Evolutionary conservation across 2,329 filamentous ascomycete genomes (phyloP).

Genomic region (Domatiomyces catenatus): DNA sequence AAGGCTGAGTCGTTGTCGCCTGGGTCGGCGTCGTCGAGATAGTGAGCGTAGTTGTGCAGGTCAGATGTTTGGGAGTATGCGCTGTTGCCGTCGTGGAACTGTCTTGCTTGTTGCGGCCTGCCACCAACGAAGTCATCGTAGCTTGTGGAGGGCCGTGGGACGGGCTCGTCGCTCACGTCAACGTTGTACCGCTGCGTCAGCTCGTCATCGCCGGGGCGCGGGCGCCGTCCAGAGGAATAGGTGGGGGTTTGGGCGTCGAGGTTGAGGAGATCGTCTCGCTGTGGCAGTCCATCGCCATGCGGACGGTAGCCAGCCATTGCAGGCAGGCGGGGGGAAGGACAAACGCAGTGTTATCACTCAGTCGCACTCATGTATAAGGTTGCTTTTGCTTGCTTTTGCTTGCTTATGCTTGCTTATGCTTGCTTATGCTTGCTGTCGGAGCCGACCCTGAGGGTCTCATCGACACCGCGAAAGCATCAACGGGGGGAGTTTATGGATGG

Average conservation of each 20-base stretch:
- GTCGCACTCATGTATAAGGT: too few relatives aligned
- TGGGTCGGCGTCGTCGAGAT: slow-evolving; percentile 76
- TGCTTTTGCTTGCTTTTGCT: too few relatives aligned
- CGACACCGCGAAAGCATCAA: neutral
- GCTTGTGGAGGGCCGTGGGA: slow-evolving; percentile 67
- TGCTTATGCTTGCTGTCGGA: neutral
- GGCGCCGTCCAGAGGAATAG: slow-evolving; percentile 62
- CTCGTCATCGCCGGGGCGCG: slow-evolving; percentile 68
- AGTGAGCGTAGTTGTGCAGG: slow-evolving; percentile 75
- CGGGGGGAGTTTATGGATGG: neutral
- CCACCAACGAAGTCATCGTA: slow-evolving; percentile 90
- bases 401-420: too few relatives aligned
- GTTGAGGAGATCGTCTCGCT: slow-evolving; percentile 25
- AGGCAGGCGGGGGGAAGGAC: too few relatives aligned
- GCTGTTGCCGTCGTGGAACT: slow-evolving; percentile 29
- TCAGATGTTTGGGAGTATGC: slow-evolving; percentile 63
- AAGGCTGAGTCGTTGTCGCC: slow-evolving; percentile 56
- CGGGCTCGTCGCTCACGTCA: slow-evolving; percentile 46
- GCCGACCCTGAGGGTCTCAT: neutral
- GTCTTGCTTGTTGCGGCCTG: slow-evolving; percentile 30
- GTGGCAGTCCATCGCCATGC: neutral
- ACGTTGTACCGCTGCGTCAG: slow-evolving; percentile 61
- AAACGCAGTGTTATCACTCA: too few relatives aligned
- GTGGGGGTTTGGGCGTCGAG: slow-evolving; percentile 22
- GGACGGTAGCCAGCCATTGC: neutral